Percentiles rank a stretch among this genome's conserved stretches.
Evolutionary conservation across 768 basidiomycete species (phyloP).

Genomic region (Asterophora parasitica): DNA sequence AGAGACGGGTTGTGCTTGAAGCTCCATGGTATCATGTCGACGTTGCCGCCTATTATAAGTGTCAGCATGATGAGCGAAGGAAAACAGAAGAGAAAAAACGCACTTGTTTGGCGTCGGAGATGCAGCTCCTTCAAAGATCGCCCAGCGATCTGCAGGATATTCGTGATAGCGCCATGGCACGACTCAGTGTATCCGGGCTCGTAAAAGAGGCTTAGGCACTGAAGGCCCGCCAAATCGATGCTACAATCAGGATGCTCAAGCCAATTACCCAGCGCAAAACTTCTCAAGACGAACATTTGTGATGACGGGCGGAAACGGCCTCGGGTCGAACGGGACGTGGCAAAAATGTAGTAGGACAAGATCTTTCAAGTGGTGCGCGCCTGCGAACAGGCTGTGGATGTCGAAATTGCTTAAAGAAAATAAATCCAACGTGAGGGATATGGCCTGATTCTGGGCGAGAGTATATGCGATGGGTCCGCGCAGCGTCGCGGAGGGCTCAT

Average conservation of each 20-base stretch:
- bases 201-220: slow-evolving; percentile 2
- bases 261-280: slow-evolving; percentile 6
- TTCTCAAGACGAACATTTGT: background rate
- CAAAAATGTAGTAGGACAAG: background rate
- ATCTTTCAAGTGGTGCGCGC: background rate
- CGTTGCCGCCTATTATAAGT: background rate
- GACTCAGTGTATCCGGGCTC: slow-evolving; percentile 3
- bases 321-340: background rate
- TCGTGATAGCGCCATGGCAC: background rate
- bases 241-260: slow-evolving; percentile 8
- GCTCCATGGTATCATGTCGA: slow-evolving; percentile 1
- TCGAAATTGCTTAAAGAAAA: slow-evolving; percentile 3
- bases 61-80: background rate
- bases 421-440: background rate
- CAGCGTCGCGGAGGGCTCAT: slow-evolving; percentile 3
- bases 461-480: background rate
- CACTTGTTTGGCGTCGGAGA: slow-evolving; percentile 3
- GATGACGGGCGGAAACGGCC: background rate
- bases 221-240: slow-evolving; percentile 1
- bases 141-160: background rate
- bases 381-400: slow-evolving; percentile 1
- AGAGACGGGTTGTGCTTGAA: slow-evolving; percentile 1
- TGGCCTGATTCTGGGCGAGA: background rate
- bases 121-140: background rate
- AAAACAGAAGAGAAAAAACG: background rate